phyloP scores from a whole-genome alignment of 176 grass and related monocot species.

The Calamus simplicifolius region DNA sequence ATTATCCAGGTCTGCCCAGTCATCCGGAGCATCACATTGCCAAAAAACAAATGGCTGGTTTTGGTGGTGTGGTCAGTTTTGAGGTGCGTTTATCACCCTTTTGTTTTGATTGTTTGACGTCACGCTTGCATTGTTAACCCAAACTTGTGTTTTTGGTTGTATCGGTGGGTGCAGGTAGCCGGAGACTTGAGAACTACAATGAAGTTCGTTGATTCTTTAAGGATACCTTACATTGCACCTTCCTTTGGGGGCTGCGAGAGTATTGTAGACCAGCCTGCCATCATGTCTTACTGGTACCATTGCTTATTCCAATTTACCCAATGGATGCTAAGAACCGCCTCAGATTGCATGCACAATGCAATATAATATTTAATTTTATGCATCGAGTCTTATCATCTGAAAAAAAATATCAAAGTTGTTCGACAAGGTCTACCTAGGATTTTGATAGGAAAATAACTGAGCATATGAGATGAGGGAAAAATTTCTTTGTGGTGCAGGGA shows the following conservation, averaged over 20 bases:
- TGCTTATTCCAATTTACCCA: too few relatives aligned
- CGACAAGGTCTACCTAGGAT: too few relatives aligned
- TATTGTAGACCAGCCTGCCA: constrained; percentile 93
- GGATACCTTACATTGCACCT: constrained; percentile 85
- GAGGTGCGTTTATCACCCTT: constrained; percentile 39
- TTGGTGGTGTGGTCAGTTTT: constrained; percentile 99
- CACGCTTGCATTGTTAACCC: neutral
- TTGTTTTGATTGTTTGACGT: neutral
- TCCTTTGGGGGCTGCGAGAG: constrained; percentile 99
- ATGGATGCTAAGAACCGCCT: too few relatives aligned
- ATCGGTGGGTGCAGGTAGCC: constrained; percentile 8
- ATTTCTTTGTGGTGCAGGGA: constrained; percentile 1
- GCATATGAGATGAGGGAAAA: too few relatives aligned
- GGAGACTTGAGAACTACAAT: constrained; percentile 68
- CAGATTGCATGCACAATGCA: too few relatives aligned
- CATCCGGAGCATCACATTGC: constrained; percentile 98
- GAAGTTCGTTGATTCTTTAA: constrained; percentile 89
- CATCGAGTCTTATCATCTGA: too few relatives aligned
- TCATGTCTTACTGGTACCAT: constrained; percentile 95
- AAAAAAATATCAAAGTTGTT: too few relatives aligned
- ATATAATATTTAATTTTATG: too few relatives aligned
- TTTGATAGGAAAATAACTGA: too few relatives aligned
- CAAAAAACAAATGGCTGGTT: constrained; percentile 96
- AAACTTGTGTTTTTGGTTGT: neutral
- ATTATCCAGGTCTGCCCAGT: constrained; percentile 90